Evolutionary conservation across 1,139 yeast genomes (phyloP).

Genomic region (Taphrina deformans): DNA sequence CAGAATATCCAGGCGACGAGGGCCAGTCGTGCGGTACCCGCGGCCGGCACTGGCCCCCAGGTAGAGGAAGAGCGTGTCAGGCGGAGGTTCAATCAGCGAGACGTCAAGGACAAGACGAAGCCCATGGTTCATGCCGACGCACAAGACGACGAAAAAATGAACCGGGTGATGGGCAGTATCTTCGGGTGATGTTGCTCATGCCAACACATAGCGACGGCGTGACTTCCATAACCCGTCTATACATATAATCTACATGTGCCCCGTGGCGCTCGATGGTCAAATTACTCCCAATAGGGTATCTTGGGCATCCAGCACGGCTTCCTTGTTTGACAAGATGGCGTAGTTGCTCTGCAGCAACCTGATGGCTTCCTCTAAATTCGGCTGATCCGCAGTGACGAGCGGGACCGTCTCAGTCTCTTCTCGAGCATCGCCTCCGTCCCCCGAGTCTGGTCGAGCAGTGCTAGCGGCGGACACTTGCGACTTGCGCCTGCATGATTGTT

Average conservation of each 20-base stretch:
- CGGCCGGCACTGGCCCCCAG: not conserved
- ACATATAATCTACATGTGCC: not conserved
- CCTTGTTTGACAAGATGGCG: not conserved
- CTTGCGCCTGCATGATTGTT: slow-evolving; percentile 42
- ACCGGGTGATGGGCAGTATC: slow-evolving; percentile 8
- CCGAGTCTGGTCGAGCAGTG: not conserved
- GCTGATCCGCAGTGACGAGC: not conserved
- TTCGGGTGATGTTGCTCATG: too few relatives aligned
- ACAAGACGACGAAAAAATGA: slow-evolving; percentile 5
- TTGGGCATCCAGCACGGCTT: slow-evolving; percentile 5
- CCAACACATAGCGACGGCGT: too few relatives aligned
- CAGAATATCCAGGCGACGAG: slow-evolving; percentile 60
- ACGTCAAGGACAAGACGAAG: slow-evolving; percentile 36
- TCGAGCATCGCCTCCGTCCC: not conserved
- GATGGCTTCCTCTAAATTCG: not conserved
- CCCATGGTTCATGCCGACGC: not conserved
- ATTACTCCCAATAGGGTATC: not conserved
- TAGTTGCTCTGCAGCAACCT: not conserved
- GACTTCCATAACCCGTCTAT: not conserved
- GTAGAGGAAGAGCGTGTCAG: slow-evolving; percentile 35
- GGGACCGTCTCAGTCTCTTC: not conserved
- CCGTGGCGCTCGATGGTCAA: too few relatives aligned
- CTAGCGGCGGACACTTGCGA: not conserved
- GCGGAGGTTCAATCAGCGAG: slow-evolving; percentile 38
- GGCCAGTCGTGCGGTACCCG: slow-evolving; percentile 40